Conservation (phyloP, 2,329 filamentous ascomycete genomes). For the Scedosporium dehoogii region DNA sequence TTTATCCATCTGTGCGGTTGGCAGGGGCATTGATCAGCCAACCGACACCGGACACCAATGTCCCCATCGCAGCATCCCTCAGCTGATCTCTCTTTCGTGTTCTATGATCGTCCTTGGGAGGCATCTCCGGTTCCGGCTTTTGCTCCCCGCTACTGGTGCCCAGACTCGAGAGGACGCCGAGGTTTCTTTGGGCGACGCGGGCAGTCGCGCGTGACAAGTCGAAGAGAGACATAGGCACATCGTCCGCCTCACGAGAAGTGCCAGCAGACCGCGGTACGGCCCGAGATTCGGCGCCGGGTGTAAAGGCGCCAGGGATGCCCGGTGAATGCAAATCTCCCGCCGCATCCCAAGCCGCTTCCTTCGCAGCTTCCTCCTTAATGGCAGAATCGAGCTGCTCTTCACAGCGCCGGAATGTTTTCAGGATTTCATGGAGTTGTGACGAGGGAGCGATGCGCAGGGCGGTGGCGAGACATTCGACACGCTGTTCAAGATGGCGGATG, state of each 20-base stretch:
- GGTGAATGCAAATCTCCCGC: conserved; percentile 47
- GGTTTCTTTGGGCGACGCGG: conserved; percentile 46
- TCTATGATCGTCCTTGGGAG: conserved; percentile 16
- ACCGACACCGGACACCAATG: conserved; percentile 55
- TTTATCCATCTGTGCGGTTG: not conserved
- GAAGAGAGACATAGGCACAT: conserved; percentile 55
- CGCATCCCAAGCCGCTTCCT: conserved; percentile 62
- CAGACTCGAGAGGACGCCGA: conserved; percentile 44
- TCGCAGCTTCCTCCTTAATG: conserved; percentile 55
- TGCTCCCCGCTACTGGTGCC: conserved; percentile 21
- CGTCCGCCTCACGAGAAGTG: conserved; percentile 25
- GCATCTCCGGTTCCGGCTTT: conserved; percentile 14
- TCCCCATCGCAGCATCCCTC: conserved; percentile 56
- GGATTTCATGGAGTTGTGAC: conserved; percentile 60
- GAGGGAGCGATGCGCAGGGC: conserved; percentile 66
- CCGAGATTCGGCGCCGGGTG: not conserved
- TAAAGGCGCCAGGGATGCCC: conserved; percentile 46
- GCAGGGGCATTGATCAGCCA: conserved; percentile 41
- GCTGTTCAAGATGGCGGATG: conserved; percentile 67
- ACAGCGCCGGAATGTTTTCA: conserved; percentile 65
- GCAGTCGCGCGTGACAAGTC: conserved; percentile 54
- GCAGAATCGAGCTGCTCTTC: conserved; percentile 66
- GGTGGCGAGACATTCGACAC: conserved; percentile 69
- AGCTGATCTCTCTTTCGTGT: conserved; percentile 61
- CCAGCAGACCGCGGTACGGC: conserved; percentile 16